phyloP scores from a whole-genome alignment of 345 rosid species.

The Alliaria petiolata region DNA sequence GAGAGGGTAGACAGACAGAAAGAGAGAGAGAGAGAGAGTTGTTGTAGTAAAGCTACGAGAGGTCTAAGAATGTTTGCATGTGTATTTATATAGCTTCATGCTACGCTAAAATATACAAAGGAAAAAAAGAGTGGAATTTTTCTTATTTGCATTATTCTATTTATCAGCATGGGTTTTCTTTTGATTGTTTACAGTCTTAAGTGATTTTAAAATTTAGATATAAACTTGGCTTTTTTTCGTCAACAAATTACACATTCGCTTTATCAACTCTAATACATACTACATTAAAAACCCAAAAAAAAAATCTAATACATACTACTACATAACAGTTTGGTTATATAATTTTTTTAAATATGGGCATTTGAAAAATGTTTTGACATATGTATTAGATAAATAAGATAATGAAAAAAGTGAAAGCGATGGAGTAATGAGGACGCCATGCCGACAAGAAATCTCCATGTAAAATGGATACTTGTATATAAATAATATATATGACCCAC shows the following conservation, averaged over 20 bases:
- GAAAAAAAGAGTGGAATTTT: background rate
- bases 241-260: background rate
- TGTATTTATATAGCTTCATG: slow-evolving; percentile 18
- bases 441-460: slow-evolving; percentile 25
- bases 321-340: background rate
- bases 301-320: background rate
- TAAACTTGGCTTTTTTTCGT: background rate
- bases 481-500: slow-evolving; percentile 20
- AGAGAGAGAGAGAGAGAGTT: background rate
- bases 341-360: background rate
- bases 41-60: slow-evolving; percentile 12
- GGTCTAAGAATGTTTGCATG: slow-evolving; percentile 17
- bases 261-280: background rate
- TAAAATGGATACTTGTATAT: slow-evolving; percentile 13
- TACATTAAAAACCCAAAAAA: background rate
- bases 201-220: background rate
- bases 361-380: background rate
- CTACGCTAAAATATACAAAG: background rate
- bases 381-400: background rate
- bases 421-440: slow-evolving; percentile 16
- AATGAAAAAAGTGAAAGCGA: slow-evolving; percentile 4
- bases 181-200: background rate
- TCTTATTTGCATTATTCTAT: background rate
- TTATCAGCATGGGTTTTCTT: background rate
- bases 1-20: background rate